phyloP scores from a whole-genome alignment of 805 yeast genomes.

The Komagataella mondaviorum region DNA sequence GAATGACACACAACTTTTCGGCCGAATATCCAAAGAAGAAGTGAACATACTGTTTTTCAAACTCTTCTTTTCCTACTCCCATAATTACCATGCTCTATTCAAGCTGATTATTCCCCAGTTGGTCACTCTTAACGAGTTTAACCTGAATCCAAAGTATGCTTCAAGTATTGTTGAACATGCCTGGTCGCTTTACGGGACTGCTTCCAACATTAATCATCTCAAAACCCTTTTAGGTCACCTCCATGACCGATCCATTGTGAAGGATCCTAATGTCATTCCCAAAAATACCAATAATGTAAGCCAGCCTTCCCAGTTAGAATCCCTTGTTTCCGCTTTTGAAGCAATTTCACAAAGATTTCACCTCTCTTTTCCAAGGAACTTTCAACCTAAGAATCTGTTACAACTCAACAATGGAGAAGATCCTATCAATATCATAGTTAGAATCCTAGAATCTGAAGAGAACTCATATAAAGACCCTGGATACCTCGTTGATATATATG shows the following conservation, averaged over 20 bases:
- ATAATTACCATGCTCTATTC: constrained; percentile 7
- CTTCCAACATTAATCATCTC: constrained; percentile 9
- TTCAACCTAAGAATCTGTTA: background rate
- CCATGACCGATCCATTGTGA: background rate
- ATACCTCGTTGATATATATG: constrained; percentile 12
- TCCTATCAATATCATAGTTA: constrained; percentile 12
- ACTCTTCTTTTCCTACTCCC: background rate
- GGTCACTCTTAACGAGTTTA: background rate
- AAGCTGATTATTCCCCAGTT: background rate
- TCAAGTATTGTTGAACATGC: constrained; percentile 6
- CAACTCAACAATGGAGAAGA: constrained; percentile 5
- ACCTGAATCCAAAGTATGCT: constrained; percentile 5
- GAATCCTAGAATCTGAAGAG: constrained; percentile 39
- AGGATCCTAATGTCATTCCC: background rate
- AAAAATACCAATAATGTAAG: background rate
- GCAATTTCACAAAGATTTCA: background rate
- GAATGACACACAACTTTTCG: constrained; percentile 12
- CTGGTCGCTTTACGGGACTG: constrained; percentile 15
- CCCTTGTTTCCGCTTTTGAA: background rate
- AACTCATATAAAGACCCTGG: constrained; percentile 31
- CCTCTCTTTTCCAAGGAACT: background rate
- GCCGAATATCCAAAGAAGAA: constrained; percentile 8
- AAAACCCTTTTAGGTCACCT: background rate
- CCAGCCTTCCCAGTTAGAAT: background rate
- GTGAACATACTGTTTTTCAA: constrained; percentile 7